Conservation (phyloP, 1,139 yeast genomes). For the Groenewaldozyma sp. region DNA sequence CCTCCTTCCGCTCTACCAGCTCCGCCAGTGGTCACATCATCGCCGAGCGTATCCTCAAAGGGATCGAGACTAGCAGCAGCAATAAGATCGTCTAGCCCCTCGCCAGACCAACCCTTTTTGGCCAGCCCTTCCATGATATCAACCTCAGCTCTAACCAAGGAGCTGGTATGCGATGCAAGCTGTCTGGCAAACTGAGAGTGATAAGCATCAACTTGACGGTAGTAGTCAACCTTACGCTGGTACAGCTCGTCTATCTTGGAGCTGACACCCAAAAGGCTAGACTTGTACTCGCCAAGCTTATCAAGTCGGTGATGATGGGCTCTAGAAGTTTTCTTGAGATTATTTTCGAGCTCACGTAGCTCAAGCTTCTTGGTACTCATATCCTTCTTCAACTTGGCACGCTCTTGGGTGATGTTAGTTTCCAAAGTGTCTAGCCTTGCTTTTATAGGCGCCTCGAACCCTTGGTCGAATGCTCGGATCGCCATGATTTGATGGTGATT, state of each 20-base stretch:
- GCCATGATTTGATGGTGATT: constrained; percentile 71
- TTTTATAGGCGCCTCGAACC: constrained; percentile 49
- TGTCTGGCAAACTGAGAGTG: constrained; percentile 51
- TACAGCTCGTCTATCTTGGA: constrained; percentile 73
- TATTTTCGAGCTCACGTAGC: constrained; percentile 32
- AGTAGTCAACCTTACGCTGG: constrained; percentile 63
- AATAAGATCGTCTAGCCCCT: constrained; percentile 63
- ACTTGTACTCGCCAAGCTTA: constrained; percentile 47
- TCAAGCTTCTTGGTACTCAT: constrained; percentile 40
- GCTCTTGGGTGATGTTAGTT: constrained; percentile 35
- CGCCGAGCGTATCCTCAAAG: constrained; percentile 29
- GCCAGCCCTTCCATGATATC: constrained; percentile 78
- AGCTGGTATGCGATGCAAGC: constrained; percentile 48
- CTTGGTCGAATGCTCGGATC: constrained; percentile 37
- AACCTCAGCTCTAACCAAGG: constrained; percentile 66
- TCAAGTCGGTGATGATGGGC: neutral
- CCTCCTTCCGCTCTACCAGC: too few relatives aligned
- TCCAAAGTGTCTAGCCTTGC: constrained; percentile 19
- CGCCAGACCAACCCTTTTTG: constrained; percentile 79
- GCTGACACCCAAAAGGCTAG: constrained; percentile 57
- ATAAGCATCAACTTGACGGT: constrained; percentile 47
- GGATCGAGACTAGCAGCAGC: constrained; percentile 35
- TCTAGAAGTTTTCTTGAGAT: constrained; percentile 4
- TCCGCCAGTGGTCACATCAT: too few relatives aligned
- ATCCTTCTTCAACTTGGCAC: constrained; percentile 40